A percentile compares a stretch with the other conserved stretches of the same genome.
Conservation (phyloP, 2,329 filamentous ascomycete species). For the Fusarium sp. region DNA sequence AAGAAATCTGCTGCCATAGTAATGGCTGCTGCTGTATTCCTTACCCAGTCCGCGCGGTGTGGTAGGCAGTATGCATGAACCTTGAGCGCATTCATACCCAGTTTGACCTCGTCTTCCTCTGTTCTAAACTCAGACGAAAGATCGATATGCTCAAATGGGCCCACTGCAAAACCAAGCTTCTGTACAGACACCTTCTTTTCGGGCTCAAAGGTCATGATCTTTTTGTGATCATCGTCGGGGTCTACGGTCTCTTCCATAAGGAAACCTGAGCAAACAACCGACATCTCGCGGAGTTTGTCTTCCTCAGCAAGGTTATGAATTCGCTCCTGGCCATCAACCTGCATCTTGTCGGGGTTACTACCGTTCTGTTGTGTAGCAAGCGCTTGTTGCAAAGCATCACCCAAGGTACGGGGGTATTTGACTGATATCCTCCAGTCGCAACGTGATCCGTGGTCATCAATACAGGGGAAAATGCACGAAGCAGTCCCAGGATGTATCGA, state of each 20-base stretch:
- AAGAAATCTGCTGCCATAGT: slow-evolving; percentile 92
- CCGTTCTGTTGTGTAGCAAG: slow-evolving; percentile 53
- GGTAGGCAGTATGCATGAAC: slow-evolving; percentile 93
- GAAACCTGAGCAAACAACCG: slow-evolving; percentile 90
- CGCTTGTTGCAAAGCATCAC: slow-evolving; percentile 72
- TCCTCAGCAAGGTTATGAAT: slow-evolving; percentile 69
- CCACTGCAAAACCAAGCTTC: slow-evolving; percentile 92
- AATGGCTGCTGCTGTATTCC: slow-evolving; percentile 86
- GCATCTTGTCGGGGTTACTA: slow-evolving; percentile 49
- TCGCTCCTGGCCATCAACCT: slow-evolving; percentile 53
- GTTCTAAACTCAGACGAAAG: slow-evolving; percentile 85
- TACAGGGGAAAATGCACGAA: slow-evolving; percentile 90
- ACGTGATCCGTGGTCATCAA: slow-evolving; percentile 84
- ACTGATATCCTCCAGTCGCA: slow-evolving; percentile 91
- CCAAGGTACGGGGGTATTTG: slow-evolving; percentile 84
- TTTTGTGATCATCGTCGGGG: slow-evolving; percentile 79
- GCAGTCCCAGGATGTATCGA: slow-evolving; percentile 80
- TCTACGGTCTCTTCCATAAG: slow-evolving; percentile 84
- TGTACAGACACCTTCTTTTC: slow-evolving; percentile 80
- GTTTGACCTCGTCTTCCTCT: slow-evolving; percentile 89
- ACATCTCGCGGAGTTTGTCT: slow-evolving; percentile 88
- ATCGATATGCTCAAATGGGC: slow-evolving; percentile 94
- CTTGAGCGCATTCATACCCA: slow-evolving; percentile 87
- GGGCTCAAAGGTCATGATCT: slow-evolving; percentile 86
- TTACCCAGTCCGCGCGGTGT: slow-evolving; percentile 80